phyloP scores from a whole-genome alignment of 2,329 filamentous ascomycete genomes.

The Aphanocladium album region DNA sequence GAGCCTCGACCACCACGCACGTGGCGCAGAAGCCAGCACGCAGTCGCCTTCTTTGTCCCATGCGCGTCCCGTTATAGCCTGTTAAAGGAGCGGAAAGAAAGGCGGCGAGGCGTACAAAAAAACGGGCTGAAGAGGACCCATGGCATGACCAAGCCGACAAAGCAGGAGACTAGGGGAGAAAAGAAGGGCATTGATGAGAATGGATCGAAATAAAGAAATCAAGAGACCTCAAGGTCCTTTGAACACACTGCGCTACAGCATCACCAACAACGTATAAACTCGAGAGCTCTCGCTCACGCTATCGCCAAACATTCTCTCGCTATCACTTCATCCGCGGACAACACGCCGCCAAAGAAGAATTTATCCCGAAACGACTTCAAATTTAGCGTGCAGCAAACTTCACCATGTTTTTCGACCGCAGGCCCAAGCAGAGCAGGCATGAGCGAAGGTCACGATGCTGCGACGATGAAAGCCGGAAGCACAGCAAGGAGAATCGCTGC shows the following conservation, averaged over 20 bases:
- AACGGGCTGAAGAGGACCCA: neutral
- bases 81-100: neutral
- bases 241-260: neutral
- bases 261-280: neutral
- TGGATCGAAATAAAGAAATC: neutral
- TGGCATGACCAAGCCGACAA: neutral
- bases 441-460: neutral
- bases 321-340: neutral
- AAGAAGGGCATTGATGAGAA: neutral
- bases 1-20: neutral
- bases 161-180: neutral
- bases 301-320: too few relatives aligned
- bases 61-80: neutral
- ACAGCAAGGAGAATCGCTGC: neutral
- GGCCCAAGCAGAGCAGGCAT: neutral
- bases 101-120: neutral
- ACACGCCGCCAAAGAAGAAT: too few relatives aligned
- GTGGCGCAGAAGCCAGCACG: neutral
- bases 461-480: neutral
- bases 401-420: neutral
- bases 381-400: too few relatives aligned
- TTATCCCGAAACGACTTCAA: too few relatives aligned
- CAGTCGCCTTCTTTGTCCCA: neutral
- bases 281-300: neutral
- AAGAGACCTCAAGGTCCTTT: neutral